phyloP scores from a whole-genome alignment of 306 rosid genomes.

The Alnus glutinosa region DNA sequence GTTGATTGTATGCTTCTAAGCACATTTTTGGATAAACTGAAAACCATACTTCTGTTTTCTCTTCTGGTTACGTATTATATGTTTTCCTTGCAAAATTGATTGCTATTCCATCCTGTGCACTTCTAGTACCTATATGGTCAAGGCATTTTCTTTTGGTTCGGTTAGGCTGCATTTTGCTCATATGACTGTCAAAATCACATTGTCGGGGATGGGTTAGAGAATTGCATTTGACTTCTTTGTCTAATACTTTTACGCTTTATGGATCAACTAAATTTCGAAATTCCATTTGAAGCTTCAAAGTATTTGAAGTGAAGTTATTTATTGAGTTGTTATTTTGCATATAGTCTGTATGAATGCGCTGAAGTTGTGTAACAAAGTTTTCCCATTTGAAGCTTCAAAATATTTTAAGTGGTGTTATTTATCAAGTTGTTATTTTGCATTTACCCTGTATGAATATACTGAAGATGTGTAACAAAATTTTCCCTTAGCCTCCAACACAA shows the following conservation, averaged over 20 bases:
- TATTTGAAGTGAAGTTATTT: background rate
- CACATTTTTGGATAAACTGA: background rate
- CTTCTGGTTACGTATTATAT: background rate
- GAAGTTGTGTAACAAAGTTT: background rate
- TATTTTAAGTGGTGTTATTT: background rate
- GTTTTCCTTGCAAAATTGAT: conserved; percentile 9
- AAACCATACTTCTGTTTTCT: background rate
- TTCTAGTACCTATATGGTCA: background rate
- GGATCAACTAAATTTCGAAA: background rate
- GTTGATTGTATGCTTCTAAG: conserved; percentile 28
- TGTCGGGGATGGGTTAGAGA: background rate
- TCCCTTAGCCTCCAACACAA: background rate
- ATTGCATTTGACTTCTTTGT: background rate
- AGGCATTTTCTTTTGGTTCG: background rate
- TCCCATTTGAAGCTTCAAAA: background rate
- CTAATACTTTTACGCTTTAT: background rate
- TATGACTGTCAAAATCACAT: background rate
- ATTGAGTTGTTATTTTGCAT: conserved; percentile 1
- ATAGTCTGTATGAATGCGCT: background rate
- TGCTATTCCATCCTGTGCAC: background rate
- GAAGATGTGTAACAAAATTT: background rate
- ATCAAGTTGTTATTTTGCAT: background rate
- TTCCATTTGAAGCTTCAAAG: background rate
- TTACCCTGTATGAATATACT: background rate
- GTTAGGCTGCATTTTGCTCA: background rate